Percentiles rank a stretch among this genome's conserved stretches.
phyloP scores from a whole-genome alignment of 192 early-diverging fungal genomes.

The Podila epigama region DNA sequence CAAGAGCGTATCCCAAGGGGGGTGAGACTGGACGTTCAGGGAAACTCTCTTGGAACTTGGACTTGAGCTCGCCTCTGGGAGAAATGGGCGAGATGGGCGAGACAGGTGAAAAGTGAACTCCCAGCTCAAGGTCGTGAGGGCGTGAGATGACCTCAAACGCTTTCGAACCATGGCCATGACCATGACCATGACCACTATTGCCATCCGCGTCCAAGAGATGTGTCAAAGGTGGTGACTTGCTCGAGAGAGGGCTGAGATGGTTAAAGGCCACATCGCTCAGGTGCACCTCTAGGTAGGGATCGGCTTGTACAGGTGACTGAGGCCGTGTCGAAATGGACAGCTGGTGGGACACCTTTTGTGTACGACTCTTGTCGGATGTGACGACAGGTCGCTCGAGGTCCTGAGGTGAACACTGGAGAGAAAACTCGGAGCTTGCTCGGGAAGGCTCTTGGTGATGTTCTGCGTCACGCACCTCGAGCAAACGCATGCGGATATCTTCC shows the following conservation, averaged over 20 bases:
- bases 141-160: slow-evolving; percentile 23
- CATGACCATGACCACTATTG: too few relatives aligned
- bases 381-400: slow-evolving; percentile 19
- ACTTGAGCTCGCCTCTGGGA: slow-evolving; percentile 16
- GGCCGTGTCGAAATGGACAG: not conserved
- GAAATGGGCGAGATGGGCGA: not conserved
- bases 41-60: slow-evolving; percentile 42
- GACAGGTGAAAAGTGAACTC: slow-evolving; percentile 16
- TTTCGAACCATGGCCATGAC: not conserved
- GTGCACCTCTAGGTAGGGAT: not conserved
- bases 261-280: not conserved
- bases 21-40: slow-evolving; percentile 38
- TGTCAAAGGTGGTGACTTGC: not conserved
- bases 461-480: slow-evolving; percentile 9
- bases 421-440: slow-evolving; percentile 38
- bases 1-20: slow-evolving; percentile 9
- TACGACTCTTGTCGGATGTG: not conserved
- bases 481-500: slow-evolving; percentile 6
- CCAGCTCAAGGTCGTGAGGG: slow-evolving; percentile 20
- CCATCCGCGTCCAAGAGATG: not conserved
- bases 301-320: not conserved
- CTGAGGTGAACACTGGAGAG: slow-evolving; percentile 20
- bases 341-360: too few relatives aligned
- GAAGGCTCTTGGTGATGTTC: slow-evolving; percentile 26
- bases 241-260: not conserved